Evolutionary conservation across 116 monocot species (phyloP), one percentile per base, ranked within the genome.

Genomic region (Iris pallida): DNA sequence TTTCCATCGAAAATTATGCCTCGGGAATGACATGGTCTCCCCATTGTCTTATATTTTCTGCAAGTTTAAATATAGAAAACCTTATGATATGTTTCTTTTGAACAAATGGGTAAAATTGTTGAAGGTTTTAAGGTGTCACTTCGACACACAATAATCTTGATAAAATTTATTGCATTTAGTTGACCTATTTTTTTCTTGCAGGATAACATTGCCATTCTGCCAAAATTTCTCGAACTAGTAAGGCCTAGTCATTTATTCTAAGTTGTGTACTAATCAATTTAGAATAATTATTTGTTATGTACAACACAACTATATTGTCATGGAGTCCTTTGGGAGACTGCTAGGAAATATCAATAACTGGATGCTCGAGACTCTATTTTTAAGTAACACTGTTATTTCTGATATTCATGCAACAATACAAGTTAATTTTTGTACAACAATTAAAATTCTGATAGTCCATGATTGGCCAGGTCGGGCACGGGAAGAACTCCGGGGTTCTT

Each of bases 401-500:
- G 43, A 44, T 7, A 13, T 51, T 7, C 13, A 2, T 16, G 62
- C n/a, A 44, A 5, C 13, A 16, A 45, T 45, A 15, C 16, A 6
- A 6, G 6, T 40, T 40, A 14, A 4, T 59, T 59, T 4, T 59
- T 9, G 0, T 59, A 8, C 40, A 8, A 42, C 7, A 57, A 6
- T 59, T 59, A 30, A 30, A 30, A 30, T 30, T 30, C 30, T 30
- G 30, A 30, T 30, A 30, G 30, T 30, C 59, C 30, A 10, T 59
- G 20, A 41, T 41, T 67, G 12, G 45, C 42, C 77, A 95, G 95
- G 88, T 55, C 79, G 82, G 60, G 85, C 91, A 47, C 66, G 88
- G 19, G 88, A 91, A 84, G 88, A 91, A 79, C 66, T 80, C 7
- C 81, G 84, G 30, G 71, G 84, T 66, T 78, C 86, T 45, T 59